A percentile compares a stretch with the other conserved stretches of the same genome.
phyloP scores from a whole-genome alignment of 2,329 filamentous ascomycete genomes.

The Pestalotiopsis sp. region DNA sequence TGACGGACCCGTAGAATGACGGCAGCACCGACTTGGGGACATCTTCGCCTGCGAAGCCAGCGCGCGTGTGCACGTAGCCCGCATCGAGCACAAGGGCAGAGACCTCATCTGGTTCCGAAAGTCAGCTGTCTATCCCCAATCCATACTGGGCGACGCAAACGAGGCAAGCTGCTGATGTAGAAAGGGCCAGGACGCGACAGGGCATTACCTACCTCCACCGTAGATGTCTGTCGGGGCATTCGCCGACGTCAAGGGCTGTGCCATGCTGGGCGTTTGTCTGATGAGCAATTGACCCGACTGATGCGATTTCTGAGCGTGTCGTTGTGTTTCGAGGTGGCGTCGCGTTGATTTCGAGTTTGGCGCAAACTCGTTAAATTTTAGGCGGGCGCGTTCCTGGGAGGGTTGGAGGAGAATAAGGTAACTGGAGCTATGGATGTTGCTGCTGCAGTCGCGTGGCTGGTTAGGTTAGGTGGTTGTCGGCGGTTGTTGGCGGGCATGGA shows the following conservation, averaged over 20 bases:
- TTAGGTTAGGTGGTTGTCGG: neutral
- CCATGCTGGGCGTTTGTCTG: slow-evolving; percentile 41
- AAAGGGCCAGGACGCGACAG: neutral
- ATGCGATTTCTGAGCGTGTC: neutral
- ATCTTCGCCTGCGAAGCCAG: slow-evolving; percentile 97
- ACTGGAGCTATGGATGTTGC: neutral
- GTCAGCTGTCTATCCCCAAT: slow-evolving; percentile 17
- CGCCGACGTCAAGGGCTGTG: slow-evolving; percentile 57
- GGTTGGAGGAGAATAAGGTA: no score
- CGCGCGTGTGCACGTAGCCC: slow-evolving; percentile 87
- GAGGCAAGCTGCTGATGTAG: slow-evolving; percentile 5
- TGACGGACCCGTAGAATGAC: slow-evolving; percentile 78
- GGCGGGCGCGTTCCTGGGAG: slow-evolving; percentile 1
- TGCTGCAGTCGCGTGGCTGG: slow-evolving; percentile 8
- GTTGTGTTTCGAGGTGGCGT: neutral
- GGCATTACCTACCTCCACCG: slow-evolving; percentile 56
- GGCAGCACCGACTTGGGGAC: slow-evolving; percentile 92
- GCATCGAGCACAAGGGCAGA: slow-evolving; percentile 96
- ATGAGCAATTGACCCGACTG: neutral
- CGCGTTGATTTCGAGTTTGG: neutral
- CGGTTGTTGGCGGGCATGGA: neutral
- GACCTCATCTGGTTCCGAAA: slow-evolving; percentile 75
- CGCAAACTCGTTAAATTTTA: slow-evolving; percentile 11
- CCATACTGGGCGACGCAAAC: neutral
- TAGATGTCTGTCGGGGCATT: slow-evolving; percentile 65